A percentile compares a stretch with the other conserved stretches of the same genome.
These are phyloP conservation scores for Boechera divaricarpa DNA, from an alignment of 345 rosid genomes.

Conservation along the genomic window DNA sequence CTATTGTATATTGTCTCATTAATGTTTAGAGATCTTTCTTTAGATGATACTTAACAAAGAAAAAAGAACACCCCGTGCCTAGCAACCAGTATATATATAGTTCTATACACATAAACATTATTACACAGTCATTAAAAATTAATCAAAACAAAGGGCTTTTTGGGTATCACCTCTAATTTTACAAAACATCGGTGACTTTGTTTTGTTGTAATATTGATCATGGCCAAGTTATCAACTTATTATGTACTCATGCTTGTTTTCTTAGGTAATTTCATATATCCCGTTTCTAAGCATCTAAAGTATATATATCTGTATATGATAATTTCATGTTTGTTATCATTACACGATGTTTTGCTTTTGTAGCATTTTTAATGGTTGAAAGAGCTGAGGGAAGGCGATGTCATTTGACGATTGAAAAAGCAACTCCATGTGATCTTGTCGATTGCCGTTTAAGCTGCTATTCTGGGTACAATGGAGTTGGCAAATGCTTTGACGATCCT, in stretches of 20 bases:
- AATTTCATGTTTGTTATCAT: not conserved
- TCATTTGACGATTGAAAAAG: not conserved
- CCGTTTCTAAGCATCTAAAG: not conserved
- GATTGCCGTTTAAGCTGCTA: slow-evolving; percentile 25
- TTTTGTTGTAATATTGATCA: not conserved
- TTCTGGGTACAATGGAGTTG: slow-evolving; percentile 16
- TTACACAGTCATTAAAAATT: not conserved
- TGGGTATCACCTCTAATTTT: not conserved
- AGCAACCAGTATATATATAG: not conserved
- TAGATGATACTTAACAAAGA: no score
- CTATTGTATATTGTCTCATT: no score
- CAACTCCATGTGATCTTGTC: not conserved
- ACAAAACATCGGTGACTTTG: not conserved
- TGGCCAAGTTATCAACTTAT: slow-evolving; percentile 27
- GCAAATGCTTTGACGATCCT: slow-evolving; percentile 35
- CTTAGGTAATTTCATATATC: slow-evolving; percentile 3
- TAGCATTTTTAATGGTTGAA: not conserved
- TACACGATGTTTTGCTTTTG: not conserved
- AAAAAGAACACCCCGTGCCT: not conserved
- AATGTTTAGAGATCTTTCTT: no score
- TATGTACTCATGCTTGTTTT: slow-evolving; percentile 16
- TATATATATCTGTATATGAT: not conserved
- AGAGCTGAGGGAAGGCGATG: not conserved
- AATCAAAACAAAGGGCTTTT: not conserved
- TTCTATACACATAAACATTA: not conserved